These are phyloP conservation scores for Xylaria sp. DNA, from an alignment of 2,329 filamentous ascomycete species.

Conservation along the genomic window DNA sequence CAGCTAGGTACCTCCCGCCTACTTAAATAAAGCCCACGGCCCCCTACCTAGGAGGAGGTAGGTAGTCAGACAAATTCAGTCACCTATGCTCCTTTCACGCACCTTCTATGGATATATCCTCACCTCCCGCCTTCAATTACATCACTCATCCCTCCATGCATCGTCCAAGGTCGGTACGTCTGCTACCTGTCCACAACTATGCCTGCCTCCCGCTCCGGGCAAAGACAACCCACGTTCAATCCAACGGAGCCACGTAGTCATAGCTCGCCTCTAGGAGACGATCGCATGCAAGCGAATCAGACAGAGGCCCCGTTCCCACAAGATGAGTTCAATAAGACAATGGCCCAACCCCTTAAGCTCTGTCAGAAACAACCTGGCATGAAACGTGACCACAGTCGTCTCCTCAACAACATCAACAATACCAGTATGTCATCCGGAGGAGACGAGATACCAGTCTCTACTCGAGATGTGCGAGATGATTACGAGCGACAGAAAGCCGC, in stretches of 20 bases:
- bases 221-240: neutral
- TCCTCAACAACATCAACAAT: no score
- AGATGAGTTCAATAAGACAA: neutral
- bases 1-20: no score
- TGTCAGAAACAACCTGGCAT: neutral
- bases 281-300: neutral
- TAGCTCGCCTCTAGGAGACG: neutral
- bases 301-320: neutral
- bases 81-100: no score
- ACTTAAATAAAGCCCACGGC: no score
- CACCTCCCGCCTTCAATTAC: no score
- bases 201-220: neutral
- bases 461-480: no score
- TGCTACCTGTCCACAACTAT: neutral
- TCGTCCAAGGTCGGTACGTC: neutral
- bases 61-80: no score
- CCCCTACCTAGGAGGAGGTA: no score
- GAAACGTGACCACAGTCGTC: neutral
- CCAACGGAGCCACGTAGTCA: neutral
- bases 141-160: neutral
- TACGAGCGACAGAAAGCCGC: no score
- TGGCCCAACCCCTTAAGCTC: neutral
- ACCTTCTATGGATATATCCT: no score
- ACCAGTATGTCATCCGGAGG: no score
- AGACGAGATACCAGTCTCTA: no score